Base-by-base conservation (phyloP, 768 basidiomycete species). In the Cystofilobasidium bisporidii region DNA sequence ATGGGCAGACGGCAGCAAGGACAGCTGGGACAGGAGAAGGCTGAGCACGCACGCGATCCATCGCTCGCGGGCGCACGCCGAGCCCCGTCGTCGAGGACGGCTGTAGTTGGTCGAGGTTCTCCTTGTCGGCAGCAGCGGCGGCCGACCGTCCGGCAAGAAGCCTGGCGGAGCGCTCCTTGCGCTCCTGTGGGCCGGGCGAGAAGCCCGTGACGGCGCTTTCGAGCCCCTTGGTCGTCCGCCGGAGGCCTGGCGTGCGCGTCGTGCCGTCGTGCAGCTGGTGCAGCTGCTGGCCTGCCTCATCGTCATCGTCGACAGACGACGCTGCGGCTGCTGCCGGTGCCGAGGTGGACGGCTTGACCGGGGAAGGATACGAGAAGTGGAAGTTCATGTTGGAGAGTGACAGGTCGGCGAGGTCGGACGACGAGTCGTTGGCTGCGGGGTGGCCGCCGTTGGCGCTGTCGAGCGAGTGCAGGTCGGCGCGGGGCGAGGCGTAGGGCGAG, bases 321-420 rank as follows among this genome's bases (percentile, higher is more conserved):
- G 48, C 11, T 20, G n/a, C 11, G 24, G 22, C 4, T 24, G 48
- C n/a, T 9, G n/a, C n/a, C n/a, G 48, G 22, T 15, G 48, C n/a
- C 48, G 48, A 50, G 20, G 48, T 10, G 26, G 48, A 50, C n/a
- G 48, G 48, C 26, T 50, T 50, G 48, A 50, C 48, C n/a, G 48
- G 48, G n/a, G 48, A 50, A 3, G 48, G 48, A 24, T 50, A 50
- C n/a, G 22, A 24, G 48, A 50, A 50, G 48, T 50, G 48, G 22
- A 50, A 50, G 48, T 50, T 24, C 48, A 50, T 50, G 48, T 50
- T 50, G 9, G 48, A 50, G 48, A 50, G 48, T 10, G 48, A 50
- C 22, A 50, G 48, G 48, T 50, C 48, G 48, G 48, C 20, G 6
- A 50, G 48, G 48, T 24, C 48, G 48, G 48, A 6, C 48, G 48